Percentiles rank a stretch among this genome's conserved stretches.
Evolutionary conservation across 75 land plant species (phyloP).

Genomic region (Ceratopteris richardii): DNA sequence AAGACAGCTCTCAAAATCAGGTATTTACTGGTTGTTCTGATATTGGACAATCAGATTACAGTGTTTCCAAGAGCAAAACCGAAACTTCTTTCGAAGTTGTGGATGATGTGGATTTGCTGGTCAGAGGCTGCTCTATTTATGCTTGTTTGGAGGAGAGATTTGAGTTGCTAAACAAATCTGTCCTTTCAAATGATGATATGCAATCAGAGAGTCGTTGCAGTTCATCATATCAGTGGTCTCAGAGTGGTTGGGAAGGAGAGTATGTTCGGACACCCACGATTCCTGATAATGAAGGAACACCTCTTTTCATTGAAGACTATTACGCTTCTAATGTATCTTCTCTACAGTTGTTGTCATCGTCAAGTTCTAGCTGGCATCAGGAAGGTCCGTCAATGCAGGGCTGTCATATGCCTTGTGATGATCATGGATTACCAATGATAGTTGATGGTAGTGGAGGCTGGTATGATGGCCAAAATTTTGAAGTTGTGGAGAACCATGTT

Average conservation of each 20-base stretch:
- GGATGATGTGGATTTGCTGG: neutral
- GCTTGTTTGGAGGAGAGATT: neutral
- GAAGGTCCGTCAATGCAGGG: neutral
- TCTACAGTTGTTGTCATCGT: neutral
- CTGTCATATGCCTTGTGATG: neutral
- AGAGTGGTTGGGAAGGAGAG: neutral
- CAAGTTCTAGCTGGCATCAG: neutral
- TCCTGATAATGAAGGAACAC: constrained; percentile 6
- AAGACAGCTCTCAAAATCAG: neutral
- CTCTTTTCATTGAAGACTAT: constrained; percentile 56
- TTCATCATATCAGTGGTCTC: neutral
- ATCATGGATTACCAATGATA: neutral
- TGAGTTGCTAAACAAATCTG: neutral
- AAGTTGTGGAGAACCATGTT: constrained; percentile 64
- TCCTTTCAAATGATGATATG: neutral
- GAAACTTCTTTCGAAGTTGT: neutral
- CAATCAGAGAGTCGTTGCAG: neutral
- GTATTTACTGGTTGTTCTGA: no score
- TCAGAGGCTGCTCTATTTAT: neutral
- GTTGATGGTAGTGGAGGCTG: constrained; percentile 47
- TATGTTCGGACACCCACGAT: constrained; percentile 1
- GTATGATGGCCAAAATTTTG: constrained; percentile 44
- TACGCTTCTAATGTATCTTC: constrained; percentile 24
- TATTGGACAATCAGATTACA: no score
- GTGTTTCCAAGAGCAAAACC: neutral